phyloP scores from a whole-genome alignment of 305 asterid genomes.

The Rubia peregrina region DNA sequence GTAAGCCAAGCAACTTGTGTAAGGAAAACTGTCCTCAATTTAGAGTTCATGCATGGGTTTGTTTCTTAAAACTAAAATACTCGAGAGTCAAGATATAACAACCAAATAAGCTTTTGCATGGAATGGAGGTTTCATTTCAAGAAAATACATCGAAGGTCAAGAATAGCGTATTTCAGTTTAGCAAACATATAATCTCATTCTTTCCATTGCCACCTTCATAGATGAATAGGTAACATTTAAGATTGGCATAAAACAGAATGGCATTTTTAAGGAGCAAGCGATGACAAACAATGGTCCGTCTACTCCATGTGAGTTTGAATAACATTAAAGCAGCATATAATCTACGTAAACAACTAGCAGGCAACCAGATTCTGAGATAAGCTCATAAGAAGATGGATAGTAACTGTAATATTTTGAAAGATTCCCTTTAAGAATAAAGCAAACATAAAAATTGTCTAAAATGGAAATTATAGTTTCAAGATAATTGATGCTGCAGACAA shows the following conservation, averaged over 20 bases:
- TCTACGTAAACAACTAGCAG: neutral
- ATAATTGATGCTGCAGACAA: neutral
- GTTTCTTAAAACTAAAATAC: neutral
- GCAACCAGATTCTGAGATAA: neutral
- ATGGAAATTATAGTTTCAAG: neutral
- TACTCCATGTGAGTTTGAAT: neutral
- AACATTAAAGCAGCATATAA: neutral
- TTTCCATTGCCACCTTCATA: neutral
- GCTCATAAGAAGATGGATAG: neutral
- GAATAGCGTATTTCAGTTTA: neutral
- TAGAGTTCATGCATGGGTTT: neutral
- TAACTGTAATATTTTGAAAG: neutral
- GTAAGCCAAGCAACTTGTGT: constrained; percentile 10
- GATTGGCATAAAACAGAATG: neutral
- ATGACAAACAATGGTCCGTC: neutral
- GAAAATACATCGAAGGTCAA: neutral
- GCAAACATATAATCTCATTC: neutral
- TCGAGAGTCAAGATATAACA: neutral
- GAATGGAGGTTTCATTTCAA: neutral
- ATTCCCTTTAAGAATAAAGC: neutral
- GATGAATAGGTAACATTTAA: neutral
- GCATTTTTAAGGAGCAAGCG: neutral
- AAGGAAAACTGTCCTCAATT: neutral
- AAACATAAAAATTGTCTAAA: neutral
- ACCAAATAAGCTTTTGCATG: constrained; percentile 3